A percentile compares a stretch with the other conserved stretches of the same genome.
Evolutionary conservation across 345 rosid species (phyloP).

Genomic region (Pugionium cornutum): DNA sequence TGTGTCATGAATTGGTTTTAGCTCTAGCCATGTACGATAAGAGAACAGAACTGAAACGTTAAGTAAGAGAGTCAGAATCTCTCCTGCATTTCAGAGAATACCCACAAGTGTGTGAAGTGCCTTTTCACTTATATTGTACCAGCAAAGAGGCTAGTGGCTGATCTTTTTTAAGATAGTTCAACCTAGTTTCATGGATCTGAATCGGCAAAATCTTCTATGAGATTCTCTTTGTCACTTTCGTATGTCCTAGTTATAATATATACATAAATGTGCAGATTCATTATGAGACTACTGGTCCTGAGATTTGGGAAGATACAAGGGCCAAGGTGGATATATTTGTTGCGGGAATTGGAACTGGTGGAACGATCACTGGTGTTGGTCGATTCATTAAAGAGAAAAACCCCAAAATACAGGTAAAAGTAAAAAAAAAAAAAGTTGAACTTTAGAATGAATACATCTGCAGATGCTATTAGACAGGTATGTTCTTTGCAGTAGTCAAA

Average conservation of each 20-base stretch:
- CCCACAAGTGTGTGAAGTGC: background rate
- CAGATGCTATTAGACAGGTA: slow-evolving; percentile 13
- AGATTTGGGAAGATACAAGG: slow-evolving; percentile 81
- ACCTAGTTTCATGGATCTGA: background rate
- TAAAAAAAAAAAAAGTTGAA: slow-evolving; percentile 8
- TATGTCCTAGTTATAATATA: slow-evolving; percentile 22
- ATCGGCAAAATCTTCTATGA: background rate
- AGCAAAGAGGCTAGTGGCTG: background rate
- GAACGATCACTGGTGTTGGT: slow-evolving; percentile 81
- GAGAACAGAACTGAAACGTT: background rate
- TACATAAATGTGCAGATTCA: slow-evolving; percentile 54
- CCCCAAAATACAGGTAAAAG: slow-evolving; percentile 38
- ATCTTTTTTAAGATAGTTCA: background rate
- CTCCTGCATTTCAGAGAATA: background rate
- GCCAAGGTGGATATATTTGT: slow-evolving; percentile 79
- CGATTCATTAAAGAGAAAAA: slow-evolving; percentile 65
- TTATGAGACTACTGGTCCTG: slow-evolving; percentile 88
- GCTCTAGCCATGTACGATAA: background rate
- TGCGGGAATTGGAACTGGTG: slow-evolving; percentile 90
- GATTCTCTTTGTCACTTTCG: background rate
- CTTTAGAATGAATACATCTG: background rate
- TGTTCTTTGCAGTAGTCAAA: background rate
- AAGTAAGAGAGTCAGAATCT: background rate
- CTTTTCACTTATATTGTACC: background rate
- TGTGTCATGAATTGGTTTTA: slow-evolving; percentile 1